Conservation (phyloP, 208 protist genomes). For the Crithidia thermophila region DNA sequence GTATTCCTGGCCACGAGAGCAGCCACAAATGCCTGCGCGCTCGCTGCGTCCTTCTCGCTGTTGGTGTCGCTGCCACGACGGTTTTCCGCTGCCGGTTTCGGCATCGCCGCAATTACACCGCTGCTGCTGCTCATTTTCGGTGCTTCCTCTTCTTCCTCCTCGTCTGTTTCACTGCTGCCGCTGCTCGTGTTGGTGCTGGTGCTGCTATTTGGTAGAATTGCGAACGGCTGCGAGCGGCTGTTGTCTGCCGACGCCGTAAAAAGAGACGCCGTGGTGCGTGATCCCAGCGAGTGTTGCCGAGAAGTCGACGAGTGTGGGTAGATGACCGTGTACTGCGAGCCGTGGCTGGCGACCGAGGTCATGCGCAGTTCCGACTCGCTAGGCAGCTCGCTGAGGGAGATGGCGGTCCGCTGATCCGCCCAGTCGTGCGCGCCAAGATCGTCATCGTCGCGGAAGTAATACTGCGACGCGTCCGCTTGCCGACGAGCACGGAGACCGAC, state of each 20-base stretch:
- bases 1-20: too few relatives aligned
- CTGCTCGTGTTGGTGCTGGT: too few relatives aligned
- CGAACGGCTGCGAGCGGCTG: constrained; percentile 7
- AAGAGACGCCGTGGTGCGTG: not conserved
- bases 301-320: not conserved
- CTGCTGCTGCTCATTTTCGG: too few relatives aligned
- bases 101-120: too few relatives aligned
- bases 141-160: too few relatives aligned
- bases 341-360: constrained; percentile 9
- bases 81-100: too few relatives aligned
- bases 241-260: constrained; percentile 3
- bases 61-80: too few relatives aligned
- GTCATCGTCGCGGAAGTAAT: constrained; percentile 35
- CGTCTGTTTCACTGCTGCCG: too few relatives aligned
- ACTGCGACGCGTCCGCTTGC: not conserved
- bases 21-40: too few relatives aligned
- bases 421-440: constrained; percentile 5
- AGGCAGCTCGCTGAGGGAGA: constrained; percentile 29
- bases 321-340: not conserved
- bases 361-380: constrained; percentile 24
- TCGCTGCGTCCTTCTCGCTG: too few relatives aligned
- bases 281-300: not conserved
- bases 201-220: not conserved
- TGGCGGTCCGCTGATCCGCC: constrained; percentile 25
- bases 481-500: not conserved